A percentile compares a stretch with the other conserved stretches of the same genome.
Evolutionary conservation across 768 basidiomycete genomes (phyloP).

Genomic region (Lactarius vividus): DNA sequence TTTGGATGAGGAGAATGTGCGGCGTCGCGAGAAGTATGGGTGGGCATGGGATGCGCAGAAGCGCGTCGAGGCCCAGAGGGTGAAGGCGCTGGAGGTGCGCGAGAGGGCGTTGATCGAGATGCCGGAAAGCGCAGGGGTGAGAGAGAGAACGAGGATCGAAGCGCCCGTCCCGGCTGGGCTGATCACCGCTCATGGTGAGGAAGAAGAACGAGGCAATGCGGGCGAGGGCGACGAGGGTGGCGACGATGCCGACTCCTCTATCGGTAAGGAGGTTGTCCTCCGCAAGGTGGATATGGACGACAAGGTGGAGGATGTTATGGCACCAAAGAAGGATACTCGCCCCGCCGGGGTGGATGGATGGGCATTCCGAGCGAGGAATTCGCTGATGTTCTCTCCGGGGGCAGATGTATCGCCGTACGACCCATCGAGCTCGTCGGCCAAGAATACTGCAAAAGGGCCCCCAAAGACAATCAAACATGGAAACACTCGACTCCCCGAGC

Average conservation of each 20-base stretch:
- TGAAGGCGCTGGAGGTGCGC: conserved; percentile 62
- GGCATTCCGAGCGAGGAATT: conserved; percentile 89
- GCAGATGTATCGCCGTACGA: conserved; percentile 82
- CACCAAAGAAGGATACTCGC: conserved; percentile 70
- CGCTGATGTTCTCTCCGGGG: conserved; percentile 93
- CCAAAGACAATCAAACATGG: conserved; percentile 69
- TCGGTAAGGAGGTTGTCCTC: conserved; percentile 30
- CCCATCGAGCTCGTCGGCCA: conserved; percentile 35
- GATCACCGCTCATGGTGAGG: conserved; percentile 40
- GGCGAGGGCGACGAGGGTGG: conserved; percentile 30
- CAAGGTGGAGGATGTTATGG: conserved; percentile 65
- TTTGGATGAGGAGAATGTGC: conserved; percentile 82
- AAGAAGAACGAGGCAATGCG: conserved; percentile 30
- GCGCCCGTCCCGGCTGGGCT: conserved; percentile 53
- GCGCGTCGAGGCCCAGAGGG: conserved; percentile 66
- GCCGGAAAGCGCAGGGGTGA: conserved; percentile 48
- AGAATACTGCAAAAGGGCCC: conserved; percentile 38
- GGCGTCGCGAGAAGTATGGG: conserved; percentile 72
- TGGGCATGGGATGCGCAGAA: conserved; percentile 97
- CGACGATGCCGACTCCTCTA: conserved; percentile 29
- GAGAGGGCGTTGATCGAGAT: conserved; percentile 70
- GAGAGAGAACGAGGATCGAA: conserved; percentile 66
- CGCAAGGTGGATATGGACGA: conserved; percentile 27
- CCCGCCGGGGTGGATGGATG: conserved; percentile 73
- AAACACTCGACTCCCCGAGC: conserved; percentile 78